Conservation (phyloP, 169 alveolate genomes). For the Plasmodium vivax region DNA sequence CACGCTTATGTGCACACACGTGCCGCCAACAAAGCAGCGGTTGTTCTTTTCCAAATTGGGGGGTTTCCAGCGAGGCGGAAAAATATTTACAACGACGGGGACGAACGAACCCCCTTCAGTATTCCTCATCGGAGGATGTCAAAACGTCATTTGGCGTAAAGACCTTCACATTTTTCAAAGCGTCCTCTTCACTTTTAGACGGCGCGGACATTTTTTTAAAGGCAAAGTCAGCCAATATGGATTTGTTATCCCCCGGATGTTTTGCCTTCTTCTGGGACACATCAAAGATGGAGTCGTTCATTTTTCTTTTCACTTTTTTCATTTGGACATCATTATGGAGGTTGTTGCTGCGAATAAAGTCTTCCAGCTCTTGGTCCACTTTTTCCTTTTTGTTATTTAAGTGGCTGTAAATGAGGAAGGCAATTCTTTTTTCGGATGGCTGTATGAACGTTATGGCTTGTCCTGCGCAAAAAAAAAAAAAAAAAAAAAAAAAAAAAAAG, state of each 20-base stretch:
- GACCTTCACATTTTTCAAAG: constrained; percentile 8
- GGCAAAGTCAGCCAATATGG: background rate
- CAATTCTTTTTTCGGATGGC: constrained; percentile 69
- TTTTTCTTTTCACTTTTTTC: constrained; percentile 59
- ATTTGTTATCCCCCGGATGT: background rate
- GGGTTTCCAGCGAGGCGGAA: background rate
- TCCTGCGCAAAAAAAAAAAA: constrained; percentile 6
- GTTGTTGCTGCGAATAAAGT: constrained; percentile 26
- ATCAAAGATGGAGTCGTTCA: constrained; percentile 26
- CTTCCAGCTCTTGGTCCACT: constrained; percentile 43
- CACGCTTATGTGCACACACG: background rate
- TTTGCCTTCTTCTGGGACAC: constrained; percentile 16
- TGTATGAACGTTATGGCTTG: constrained; percentile 57
- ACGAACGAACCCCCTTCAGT: background rate
- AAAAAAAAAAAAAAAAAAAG: constrained; percentile 26
- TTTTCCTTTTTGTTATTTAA: constrained; percentile 38
- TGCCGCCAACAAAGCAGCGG: background rate
- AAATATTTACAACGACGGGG: background rate
- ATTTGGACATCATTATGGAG: constrained; percentile 18
- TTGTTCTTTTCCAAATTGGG: background rate
- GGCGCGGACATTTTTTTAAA: constrained; percentile 6
- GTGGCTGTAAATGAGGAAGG: constrained; percentile 51
- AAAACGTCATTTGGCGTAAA: constrained; percentile 66
- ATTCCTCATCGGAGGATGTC: constrained; percentile 63
- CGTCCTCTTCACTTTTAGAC: background rate